Evolutionary conservation across 345 rosid species (phyloP).

Genomic region (Schrenkiella parvula): DNA sequence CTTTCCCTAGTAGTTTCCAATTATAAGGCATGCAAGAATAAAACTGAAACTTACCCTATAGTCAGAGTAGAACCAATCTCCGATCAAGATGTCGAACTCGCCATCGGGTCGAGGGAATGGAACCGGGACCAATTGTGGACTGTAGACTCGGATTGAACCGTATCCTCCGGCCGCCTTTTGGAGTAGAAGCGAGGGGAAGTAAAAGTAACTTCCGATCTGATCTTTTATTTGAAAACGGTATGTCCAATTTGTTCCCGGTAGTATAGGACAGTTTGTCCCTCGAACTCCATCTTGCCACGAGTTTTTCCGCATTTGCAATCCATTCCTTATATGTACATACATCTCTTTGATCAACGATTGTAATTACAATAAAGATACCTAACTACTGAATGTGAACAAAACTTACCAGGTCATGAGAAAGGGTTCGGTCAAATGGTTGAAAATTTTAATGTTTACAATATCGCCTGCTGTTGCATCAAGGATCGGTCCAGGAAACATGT

Average conservation of each 20-base stretch:
- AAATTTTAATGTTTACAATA: constrained; percentile 42
- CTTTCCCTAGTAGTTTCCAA: too few relatives aligned
- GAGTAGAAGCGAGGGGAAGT: constrained; percentile 59
- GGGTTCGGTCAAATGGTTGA: constrained; percentile 56
- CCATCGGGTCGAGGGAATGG: constrained; percentile 58
- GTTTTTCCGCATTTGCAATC: constrained; percentile 59
- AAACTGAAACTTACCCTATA: constrained; percentile 34
- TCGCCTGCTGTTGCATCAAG: constrained; percentile 55
- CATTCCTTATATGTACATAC: constrained; percentile 43
- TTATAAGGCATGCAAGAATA: background rate
- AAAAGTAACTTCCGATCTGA: constrained; percentile 72
- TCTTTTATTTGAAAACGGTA: constrained; percentile 65
- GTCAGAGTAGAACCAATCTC: constrained; percentile 59
- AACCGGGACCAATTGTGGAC: constrained; percentile 41
- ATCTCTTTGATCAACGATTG: background rate
- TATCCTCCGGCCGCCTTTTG: constrained; percentile 78
- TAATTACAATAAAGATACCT: background rate
- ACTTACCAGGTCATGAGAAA: constrained; percentile 62
- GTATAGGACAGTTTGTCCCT: constrained; percentile 77
- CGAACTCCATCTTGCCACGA: constrained; percentile 86
- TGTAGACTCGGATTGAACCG: constrained; percentile 55
- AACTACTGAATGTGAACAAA: background rate
- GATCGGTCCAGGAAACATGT: constrained; percentile 66
- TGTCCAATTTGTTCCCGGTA: constrained; percentile 62
- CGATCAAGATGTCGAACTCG: constrained; percentile 69